A percentile compares a stretch with the other conserved stretches of the same genome.
phyloP scores from a whole-genome alignment of 2,329 filamentous ascomycete species.

The Ophiostoma populinum region DNA sequence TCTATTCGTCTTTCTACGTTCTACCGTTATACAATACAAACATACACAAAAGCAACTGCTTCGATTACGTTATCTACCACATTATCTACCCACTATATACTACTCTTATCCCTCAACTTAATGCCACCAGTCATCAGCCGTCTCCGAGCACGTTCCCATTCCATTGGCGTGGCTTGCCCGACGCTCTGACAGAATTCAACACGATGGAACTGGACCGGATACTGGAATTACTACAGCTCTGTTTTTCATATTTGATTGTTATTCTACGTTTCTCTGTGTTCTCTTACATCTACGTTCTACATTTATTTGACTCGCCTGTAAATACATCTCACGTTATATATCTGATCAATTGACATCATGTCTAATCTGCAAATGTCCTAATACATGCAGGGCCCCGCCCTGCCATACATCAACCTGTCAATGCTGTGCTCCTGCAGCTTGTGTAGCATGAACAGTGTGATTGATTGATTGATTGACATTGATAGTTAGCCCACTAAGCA shows the following conservation, averaged over 20 bases:
- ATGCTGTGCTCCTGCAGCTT: not conserved
- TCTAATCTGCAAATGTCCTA: too few species aligned
- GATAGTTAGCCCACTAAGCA: too few species aligned
- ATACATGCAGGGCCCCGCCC: not conserved
- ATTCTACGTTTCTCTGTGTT: too few species aligned
- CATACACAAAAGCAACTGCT: too few species aligned
- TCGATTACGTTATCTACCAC: too few species aligned
- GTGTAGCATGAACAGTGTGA: too few species aligned
- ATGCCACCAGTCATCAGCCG: not conserved
- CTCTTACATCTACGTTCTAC: too few species aligned
- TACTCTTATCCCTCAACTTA: constrained; percentile 1
- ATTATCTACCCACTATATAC: not conserved
- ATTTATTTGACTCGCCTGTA: too few species aligned
- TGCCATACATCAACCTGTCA: constrained; percentile 1
- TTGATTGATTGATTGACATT: too few species aligned
- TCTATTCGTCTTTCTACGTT: not conserved
- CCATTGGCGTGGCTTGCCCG: not conserved
- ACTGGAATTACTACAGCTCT: not conserved
- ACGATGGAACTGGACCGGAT: constrained; percentile 1
- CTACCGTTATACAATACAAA: not conserved
- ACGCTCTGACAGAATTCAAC: constrained; percentile 1
- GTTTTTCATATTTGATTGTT: too few species aligned
- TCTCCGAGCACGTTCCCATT: not conserved
- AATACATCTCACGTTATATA: too few species aligned
- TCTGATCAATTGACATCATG: too few species aligned